A percentile compares a stretch with the other conserved stretches of the same genome.
These are phyloP conservation scores for Xylariaceae sp. DNA, from an alignment of 2,329 filamentous ascomycete genomes.

Conservation along the genomic window DNA sequence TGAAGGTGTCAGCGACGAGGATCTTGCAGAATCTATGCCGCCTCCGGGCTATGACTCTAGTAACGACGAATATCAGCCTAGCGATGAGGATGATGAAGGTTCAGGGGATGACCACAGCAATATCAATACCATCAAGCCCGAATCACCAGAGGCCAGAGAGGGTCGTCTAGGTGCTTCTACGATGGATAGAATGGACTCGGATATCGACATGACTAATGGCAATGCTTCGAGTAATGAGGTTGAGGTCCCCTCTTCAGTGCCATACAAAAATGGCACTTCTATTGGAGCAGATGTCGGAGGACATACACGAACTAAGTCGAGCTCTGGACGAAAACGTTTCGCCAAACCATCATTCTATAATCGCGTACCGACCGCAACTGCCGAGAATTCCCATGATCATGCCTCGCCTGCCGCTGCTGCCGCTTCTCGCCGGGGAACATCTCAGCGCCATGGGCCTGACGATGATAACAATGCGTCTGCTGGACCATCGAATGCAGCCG, in stretches of 20 bases:
- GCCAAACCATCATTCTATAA: constrained; percentile 32
- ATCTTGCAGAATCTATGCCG: not conserved
- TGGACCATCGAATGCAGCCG: constrained; percentile 16
- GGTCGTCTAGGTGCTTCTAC: not conserved
- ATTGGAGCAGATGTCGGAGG: not conserved
- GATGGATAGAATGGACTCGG: not conserved
- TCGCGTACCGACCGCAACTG: constrained; percentile 8
- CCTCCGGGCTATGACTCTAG: not conserved
- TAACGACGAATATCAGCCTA: constrained; percentile 1
- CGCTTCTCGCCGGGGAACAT: constrained; percentile 15
- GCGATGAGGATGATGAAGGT: not conserved
- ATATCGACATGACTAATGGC: not conserved
- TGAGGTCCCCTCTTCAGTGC: constrained; percentile 23
- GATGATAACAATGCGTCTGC: constrained; percentile 3
- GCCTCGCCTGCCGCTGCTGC: constrained; percentile 27
- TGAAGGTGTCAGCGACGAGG: not conserved
- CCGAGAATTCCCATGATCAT: constrained; percentile 6
- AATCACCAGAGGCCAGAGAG: not conserved
- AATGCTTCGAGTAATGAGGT: constrained; percentile 5
- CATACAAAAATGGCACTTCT: constrained; percentile 6
- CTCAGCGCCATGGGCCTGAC: constrained; percentile 2
- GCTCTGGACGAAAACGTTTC: constrained; percentile 31
- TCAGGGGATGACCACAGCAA: not conserved
- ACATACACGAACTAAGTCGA: constrained; percentile 10
- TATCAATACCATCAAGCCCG: not conserved